These are phyloP conservation scores for Cercospora citrullina DNA, from an alignment of 2,329 filamentous ascomycete genomes.

Conservation along the genomic window DNA sequence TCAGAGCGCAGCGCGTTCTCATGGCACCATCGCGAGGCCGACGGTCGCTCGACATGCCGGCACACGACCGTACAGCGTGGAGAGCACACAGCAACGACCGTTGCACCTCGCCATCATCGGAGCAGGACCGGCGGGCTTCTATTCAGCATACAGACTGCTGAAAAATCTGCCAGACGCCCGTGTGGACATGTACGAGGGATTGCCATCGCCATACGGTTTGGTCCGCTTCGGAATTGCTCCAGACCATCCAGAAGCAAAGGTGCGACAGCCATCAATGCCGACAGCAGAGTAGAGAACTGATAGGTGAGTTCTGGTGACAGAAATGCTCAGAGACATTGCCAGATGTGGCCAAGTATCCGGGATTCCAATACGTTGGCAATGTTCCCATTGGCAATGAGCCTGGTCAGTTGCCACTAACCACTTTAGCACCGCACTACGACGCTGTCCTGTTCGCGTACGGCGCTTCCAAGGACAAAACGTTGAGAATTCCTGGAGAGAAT, in stretches of 20 bases:
- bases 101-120: constrained; percentile 82
- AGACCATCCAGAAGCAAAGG: constrained; percentile 97
- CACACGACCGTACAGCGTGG: constrained; percentile 30
- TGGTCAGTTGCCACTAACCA: constrained; percentile 60
- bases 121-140: constrained; percentile 94
- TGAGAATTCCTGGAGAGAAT: constrained; percentile 79
- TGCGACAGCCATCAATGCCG: constrained; percentile 43
- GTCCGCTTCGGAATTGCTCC: constrained; percentile 96
- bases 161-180: constrained; percentile 68
- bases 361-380: constrained; percentile 91
- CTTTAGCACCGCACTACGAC: constrained; percentile 81
- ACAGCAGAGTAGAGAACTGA: constrained; percentile 25
- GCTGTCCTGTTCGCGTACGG: constrained; percentile 92
- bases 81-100: constrained; percentile 39
- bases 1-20: constrained; percentile 16
- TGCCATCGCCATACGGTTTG: constrained; percentile 89
- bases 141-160: constrained; percentile 84
- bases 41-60: not conserved
- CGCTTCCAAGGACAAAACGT: constrained; percentile 75
- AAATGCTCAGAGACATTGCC: constrained; percentile 95
- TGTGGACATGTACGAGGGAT: constrained; percentile 93
- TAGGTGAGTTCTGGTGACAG: constrained; percentile 48
- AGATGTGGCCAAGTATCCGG: constrained; percentile 76
- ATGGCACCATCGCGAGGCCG: constrained; percentile 24
- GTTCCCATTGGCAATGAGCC: constrained; percentile 67